Conservation (phyloP, 2,329 filamentous ascomycete genomes). For the Diaporthe humulicola region DNA sequence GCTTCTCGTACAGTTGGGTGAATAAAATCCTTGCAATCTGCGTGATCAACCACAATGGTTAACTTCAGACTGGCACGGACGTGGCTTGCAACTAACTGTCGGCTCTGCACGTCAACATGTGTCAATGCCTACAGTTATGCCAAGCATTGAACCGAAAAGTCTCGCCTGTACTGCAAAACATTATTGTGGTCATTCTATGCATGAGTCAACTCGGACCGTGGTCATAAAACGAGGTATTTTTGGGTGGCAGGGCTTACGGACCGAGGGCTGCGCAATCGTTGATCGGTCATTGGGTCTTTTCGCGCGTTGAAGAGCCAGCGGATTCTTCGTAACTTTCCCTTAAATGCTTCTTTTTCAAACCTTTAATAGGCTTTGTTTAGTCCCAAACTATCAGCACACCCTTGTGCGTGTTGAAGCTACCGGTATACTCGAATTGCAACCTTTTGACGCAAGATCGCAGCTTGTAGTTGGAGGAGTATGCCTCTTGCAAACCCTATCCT, state of each 20-base stretch:
- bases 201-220: background rate
- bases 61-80: background rate
- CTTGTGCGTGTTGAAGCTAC: background rate
- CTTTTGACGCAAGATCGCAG: too few relatives aligned
- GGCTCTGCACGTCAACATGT: background rate
- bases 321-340: background rate
- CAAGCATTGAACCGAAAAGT: background rate
- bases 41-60: background rate
- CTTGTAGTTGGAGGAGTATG: background rate
- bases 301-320: background rate
- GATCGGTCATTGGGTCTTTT: background rate
- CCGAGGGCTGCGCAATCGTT: background rate
- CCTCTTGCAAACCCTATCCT: background rate
- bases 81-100: background rate
- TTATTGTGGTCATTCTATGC: background rate
- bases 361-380: background rate
- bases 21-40: background rate
- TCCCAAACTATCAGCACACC: background rate
- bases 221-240: background rate
- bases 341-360: background rate
- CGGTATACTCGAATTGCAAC: too few relatives aligned
- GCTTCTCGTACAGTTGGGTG: background rate
- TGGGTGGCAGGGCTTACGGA: background rate
- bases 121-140: background rate
- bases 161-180: background rate